Percentiles rank a stretch among this genome's conserved stretches.
These are phyloP conservation scores for Scheffersomyces coipomensis DNA, from an alignment of 805 yeast species.

Conservation along the genomic window DNA sequence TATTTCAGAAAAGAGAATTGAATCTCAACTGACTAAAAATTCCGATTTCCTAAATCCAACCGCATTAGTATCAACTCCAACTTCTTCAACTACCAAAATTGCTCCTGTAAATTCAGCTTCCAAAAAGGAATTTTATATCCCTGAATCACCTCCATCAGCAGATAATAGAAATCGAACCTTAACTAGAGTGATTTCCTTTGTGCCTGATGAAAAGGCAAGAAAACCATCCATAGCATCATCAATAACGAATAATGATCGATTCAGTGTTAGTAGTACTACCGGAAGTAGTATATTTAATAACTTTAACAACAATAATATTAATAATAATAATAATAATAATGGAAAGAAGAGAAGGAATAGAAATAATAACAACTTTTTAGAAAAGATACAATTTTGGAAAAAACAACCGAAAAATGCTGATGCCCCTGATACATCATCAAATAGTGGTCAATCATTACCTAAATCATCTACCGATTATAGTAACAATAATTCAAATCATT, in stretches of 20 bases:
- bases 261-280: too few species aligned
- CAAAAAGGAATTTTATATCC: background rate
- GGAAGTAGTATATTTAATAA: background rate
- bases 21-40: constrained; percentile 2
- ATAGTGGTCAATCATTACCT: background rate
- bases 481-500: background rate
- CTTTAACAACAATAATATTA: constrained; percentile 1
- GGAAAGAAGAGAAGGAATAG: constrained; percentile 10
- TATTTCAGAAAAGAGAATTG: constrained; percentile 3
- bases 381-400: constrained; percentile 41
- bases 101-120: background rate
- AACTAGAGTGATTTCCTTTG: constrained; percentile 17
- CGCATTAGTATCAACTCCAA: background rate
- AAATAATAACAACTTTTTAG: constrained; percentile 24
- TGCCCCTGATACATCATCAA: constrained; percentile 1
- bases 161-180: background rate
- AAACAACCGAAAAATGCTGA: constrained; percentile 14
- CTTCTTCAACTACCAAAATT: background rate
- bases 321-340: constrained; percentile 3
- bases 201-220: constrained; percentile 12
- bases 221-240: constrained; percentile 12
- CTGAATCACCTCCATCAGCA: constrained; percentile 4
- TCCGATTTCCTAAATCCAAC: background rate
- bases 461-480: background rate
- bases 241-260: constrained; percentile 2